Conservation (phyloP, 2,329 filamentous ascomycete genomes). For the Emmonsiellopsis sp. region DNA sequence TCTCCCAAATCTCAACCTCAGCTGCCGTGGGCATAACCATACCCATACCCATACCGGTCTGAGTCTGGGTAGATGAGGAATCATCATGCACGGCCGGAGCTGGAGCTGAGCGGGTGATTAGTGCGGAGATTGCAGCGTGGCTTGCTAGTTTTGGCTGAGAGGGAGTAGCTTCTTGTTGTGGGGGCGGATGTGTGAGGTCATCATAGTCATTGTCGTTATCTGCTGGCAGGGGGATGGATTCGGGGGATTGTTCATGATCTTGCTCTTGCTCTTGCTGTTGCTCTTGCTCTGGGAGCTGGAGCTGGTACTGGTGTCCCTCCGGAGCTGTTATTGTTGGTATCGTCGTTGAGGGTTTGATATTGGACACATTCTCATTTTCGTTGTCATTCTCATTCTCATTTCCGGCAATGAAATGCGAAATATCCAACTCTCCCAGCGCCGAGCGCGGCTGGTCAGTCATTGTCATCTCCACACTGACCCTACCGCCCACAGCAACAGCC, state of each 20-base stretch:
- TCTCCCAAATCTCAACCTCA: slow-evolving; percentile 61
- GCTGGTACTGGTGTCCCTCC: not conserved
- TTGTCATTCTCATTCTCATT: slow-evolving; percentile 42
- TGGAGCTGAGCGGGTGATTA: slow-evolving; percentile 15
- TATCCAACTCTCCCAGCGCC: slow-evolving; percentile 58
- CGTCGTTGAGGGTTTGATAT: not conserved
- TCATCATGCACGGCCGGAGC: slow-evolving; percentile 8
- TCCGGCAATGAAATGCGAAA: slow-evolving; percentile 57
- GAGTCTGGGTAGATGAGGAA: slow-evolving; percentile 14
- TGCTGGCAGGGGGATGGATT: not conserved
- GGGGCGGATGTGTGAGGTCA: not conserved
- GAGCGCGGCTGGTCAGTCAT: slow-evolving; percentile 57
- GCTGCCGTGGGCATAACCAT: slow-evolving; percentile 42
- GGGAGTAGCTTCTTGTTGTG: not conserved
- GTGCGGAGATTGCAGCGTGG: slow-evolving; percentile 7
- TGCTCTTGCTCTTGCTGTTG: not conserved
- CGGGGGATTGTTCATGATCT: not conserved
- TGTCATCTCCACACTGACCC: slow-evolving; percentile 34
- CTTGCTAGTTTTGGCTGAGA: slow-evolving; percentile 4
- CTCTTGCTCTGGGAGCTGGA: not conserved
- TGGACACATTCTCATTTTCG: not conserved
- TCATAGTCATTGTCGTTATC: not conserved
- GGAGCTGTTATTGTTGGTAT: not conserved
- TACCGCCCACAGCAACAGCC: slow-evolving; percentile 5
- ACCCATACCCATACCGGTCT: slow-evolving; percentile 18